Conservation (phyloP, 148 eudicot species). For the Rhododendron simsii region DNA sequence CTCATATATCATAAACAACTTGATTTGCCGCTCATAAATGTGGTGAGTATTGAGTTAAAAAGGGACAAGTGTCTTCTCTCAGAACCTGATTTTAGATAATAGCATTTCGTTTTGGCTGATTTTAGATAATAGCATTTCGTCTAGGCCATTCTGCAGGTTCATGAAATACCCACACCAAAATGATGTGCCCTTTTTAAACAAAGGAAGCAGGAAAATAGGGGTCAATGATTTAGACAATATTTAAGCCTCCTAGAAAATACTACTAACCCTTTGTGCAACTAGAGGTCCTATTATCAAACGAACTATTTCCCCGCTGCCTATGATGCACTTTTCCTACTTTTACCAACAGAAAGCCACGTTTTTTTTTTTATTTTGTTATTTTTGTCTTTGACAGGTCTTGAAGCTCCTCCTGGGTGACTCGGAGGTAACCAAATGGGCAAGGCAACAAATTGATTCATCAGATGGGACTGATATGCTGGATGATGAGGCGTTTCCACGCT, state of each 20-base stretch:
- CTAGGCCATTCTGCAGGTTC: neutral
- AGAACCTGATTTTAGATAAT: neutral
- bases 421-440: constrained; percentile 69
- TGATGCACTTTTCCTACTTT: neutral
- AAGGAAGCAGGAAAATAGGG: neutral
- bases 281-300: neutral
- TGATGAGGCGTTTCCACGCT: constrained; percentile 47
- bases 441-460: constrained; percentile 42
- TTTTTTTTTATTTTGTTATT: neutral
- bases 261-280: neutral
- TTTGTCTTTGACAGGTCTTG: constrained; percentile 40
- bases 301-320: neutral
- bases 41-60: neutral
- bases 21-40: neutral
- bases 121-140: neutral
- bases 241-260: neutral
- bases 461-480: constrained; percentile 43
- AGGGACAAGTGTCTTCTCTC: neutral
- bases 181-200: neutral
- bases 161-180: neutral
- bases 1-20: neutral
- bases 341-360: neutral
- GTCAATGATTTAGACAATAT: neutral
- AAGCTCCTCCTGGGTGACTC: constrained; percentile 79
- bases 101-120: neutral